Evolutionary conservation across 495 filamentous ascomycete genomes (phyloP).

Genomic region (Hypoxylon rickii): DNA sequence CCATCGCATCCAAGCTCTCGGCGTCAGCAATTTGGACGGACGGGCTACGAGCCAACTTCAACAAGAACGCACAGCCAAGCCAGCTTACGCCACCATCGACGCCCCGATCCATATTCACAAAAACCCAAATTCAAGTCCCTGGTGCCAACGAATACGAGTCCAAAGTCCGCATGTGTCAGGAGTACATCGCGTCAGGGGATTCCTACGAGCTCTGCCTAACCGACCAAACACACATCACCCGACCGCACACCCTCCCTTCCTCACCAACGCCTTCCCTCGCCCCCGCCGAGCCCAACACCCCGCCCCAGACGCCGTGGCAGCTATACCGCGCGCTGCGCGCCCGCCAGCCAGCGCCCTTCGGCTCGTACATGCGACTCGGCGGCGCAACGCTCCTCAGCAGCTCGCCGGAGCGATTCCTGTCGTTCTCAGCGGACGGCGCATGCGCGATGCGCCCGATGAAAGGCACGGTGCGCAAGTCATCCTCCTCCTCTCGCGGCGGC

Average conservation of each 20-base stretch:
- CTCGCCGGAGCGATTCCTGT: slow-evolving; percentile 92
- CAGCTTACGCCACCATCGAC: slow-evolving; percentile 37
- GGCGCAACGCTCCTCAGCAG: slow-evolving; percentile 73
- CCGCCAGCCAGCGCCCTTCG: slow-evolving; percentile 84
- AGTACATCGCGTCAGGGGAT: slow-evolving; percentile 73
- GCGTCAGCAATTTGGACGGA: slow-evolving; percentile 34
- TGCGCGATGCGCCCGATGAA: slow-evolving; percentile 88
- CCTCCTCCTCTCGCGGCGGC: too few relatives aligned
- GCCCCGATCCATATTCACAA: slow-evolving; percentile 14
- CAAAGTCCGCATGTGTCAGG: slow-evolving; percentile 71
- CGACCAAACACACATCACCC: slow-evolving; percentile 67
- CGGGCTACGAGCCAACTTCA: slow-evolving; percentile 28
- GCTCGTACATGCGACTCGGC: slow-evolving; percentile 77
- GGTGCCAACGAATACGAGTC: slow-evolving; percentile 60
- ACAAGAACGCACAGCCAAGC: slow-evolving; percentile 20
- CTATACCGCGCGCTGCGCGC: slow-evolving; percentile 72
- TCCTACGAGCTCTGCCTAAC: slow-evolving; percentile 96
- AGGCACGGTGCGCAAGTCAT: slow-evolving; percentile 86
- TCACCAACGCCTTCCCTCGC: slow-evolving; percentile 11
- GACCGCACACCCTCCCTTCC: slow-evolving; percentile 32
- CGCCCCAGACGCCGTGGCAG: slow-evolving; percentile 58
- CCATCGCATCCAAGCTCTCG: slow-evolving; percentile 38
- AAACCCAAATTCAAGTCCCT: slow-evolving; percentile 46
- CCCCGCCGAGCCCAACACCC: slow-evolving; percentile 13
- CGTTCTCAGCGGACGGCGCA: slow-evolving; percentile 61